These are phyloP conservation scores for Gymnopilus junonius DNA, from an alignment of 768 basidiomycete species.

Conservation along the genomic window DNA sequence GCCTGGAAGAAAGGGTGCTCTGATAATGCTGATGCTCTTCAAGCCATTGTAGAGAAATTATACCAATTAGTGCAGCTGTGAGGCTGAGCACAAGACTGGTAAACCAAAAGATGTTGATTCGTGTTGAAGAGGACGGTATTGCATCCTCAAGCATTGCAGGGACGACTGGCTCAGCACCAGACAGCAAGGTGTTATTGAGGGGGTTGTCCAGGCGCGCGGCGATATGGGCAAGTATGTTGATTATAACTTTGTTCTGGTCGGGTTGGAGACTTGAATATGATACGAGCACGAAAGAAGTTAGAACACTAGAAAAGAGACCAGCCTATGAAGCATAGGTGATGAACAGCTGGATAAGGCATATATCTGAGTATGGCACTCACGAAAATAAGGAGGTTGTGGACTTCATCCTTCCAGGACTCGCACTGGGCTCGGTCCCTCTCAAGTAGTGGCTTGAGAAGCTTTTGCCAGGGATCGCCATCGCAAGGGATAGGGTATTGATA, in stretches of 20 bases:
- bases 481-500: neutral
- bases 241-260: neutral
- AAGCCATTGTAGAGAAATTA: constrained; percentile 19
- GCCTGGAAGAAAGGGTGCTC: neutral
- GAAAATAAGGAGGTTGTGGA: neutral
- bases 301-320: neutral
- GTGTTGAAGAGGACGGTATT: neutral
- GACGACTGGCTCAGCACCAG: neutral
- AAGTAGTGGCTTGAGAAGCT: neutral
- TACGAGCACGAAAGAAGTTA: neutral
- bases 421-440: neutral
- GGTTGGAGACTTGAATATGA: neutral
- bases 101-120: constrained; percentile 31
- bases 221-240: neutral
- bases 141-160: too few relatives aligned
- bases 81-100: constrained; percentile 24
- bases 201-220: neutral
- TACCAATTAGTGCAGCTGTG: constrained; percentile 21
- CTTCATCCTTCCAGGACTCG: constrained; percentile 4
- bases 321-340: neutral
- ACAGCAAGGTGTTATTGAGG: neutral
- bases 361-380: neutral
- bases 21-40: constrained; percentile 5
- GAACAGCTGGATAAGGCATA: neutral
- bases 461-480: neutral